Evolutionary conservation across 495 filamentous ascomycete genomes (phyloP).

Genomic region (Astrothelium subdiscretum): DNA sequence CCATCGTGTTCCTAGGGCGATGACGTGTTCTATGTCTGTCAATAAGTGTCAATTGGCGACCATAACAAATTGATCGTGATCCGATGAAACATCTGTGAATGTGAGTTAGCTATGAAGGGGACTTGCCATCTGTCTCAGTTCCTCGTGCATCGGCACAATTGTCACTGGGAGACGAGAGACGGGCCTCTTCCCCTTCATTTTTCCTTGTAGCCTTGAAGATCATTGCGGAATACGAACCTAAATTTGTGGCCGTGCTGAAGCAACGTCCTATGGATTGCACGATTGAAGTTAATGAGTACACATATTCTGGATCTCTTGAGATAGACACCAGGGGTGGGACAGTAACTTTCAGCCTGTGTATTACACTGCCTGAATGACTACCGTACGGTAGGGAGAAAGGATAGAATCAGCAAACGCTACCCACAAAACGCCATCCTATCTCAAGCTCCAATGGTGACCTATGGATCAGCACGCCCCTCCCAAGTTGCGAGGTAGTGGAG

Average conservation of each 20-base stretch:
- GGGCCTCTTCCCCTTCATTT: neutral
- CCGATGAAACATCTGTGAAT: too few species aligned
- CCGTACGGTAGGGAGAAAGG: neutral
- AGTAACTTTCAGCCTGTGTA: neutral
- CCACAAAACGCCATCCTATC: slow-evolving; percentile 5
- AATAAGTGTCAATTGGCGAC: too few species aligned
- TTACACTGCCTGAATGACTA: neutral
- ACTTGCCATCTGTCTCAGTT: too few species aligned
- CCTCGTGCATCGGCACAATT: neutral
- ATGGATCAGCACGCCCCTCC: neutral
- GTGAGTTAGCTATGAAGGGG: too few species aligned
- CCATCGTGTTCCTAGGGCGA: neutral
- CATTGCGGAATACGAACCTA: too few species aligned
- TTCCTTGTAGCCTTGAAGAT: too few species aligned
- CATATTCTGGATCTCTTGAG: too few species aligned
- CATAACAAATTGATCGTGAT: too few species aligned
- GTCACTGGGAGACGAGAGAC: neutral
- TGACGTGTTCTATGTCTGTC: neutral
- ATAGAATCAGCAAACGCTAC: slow-evolving; percentile 8
- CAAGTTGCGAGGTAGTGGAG: neutral
- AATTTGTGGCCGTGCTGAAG: too few species aligned
- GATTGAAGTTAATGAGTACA: too few species aligned
- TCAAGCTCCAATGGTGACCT: neutral
- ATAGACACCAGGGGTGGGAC: too few species aligned
- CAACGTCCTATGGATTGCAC: too few species aligned